Conservation (phyloP, 257 asterid species). For the Ilex aquifolium region DNA sequence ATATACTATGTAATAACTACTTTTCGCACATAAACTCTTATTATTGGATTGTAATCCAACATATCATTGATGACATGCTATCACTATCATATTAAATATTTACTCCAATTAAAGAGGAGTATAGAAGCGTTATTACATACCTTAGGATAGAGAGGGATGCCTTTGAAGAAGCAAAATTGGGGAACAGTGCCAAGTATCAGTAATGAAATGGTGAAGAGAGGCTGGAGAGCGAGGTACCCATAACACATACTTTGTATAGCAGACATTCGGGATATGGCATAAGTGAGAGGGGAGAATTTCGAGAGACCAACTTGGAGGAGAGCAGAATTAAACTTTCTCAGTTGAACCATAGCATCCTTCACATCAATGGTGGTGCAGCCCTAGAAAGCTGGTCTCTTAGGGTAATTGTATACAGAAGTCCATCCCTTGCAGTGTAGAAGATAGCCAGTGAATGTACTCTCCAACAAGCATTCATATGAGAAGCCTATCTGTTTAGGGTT, state of each 20-base stretch:
- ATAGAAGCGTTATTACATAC: too few relatives aligned
- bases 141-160: not conserved
- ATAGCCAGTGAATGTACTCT: not conserved
- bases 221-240: not conserved
- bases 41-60: too few relatives aligned
- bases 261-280: not conserved
- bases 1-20: too few relatives aligned
- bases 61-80: too few relatives aligned
- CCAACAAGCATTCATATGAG: not conserved
- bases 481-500: not conserved
- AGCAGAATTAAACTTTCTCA: not conserved
- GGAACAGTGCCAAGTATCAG: not conserved
- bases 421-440: not conserved
- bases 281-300: not conserved
- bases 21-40: too few relatives aligned
- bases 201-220: not conserved
- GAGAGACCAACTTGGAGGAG: not conserved
- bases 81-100: too few relatives aligned
- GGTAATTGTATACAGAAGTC: not conserved
- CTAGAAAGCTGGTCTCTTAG: not conserved
- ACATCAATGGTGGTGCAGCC: constrained; percentile 1
- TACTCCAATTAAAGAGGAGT: too few relatives aligned
- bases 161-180: not conserved
- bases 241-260: not conserved
- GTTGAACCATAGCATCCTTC: not conserved